Base-by-base conservation (phyloP, 345 rosid genomes). In the Chamaenerion angustifolium region DNA sequence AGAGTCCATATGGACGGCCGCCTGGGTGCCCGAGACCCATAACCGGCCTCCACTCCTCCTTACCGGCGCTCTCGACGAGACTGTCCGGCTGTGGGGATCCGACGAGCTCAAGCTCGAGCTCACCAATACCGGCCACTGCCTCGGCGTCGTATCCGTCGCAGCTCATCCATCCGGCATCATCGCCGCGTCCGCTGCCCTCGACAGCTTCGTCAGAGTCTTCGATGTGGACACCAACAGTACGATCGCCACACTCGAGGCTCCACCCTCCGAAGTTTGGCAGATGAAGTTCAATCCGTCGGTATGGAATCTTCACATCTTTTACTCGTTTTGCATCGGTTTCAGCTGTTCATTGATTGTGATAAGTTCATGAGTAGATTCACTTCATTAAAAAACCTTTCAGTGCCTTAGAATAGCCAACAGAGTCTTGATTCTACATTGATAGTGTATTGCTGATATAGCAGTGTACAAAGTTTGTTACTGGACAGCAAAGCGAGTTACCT, bases 241-340 rank as follows among this genome's bases (percentile, higher is more conserved):
- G 37, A 85, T 92, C 54, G 95, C 96, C 42, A 72, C 83, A 45
- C 79, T 92, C 49, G 96, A 92, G 62, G 96, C 93, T 58, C 95
- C 96, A 10, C 96, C 99, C 9, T 84, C 96, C 12, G 96, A 92
- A 70, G 90, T 87, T 50, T 88, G 96, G 96, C 94, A 92, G 58
- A 75, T 92, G 99, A 81, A 77, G 68, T 92, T 92, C 62, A 75
- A 88, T 59, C 88, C 99, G 49, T 79, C 71, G 99, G 99, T 88
- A 31, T 4, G 42, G 11, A 31, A 8, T 4, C 4, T 42, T 25
- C 16, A 19, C 15, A 4, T 25, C 52, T 7, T 12, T 12, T 10
- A 11, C 6, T 49, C 7, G 10, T 11, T 23, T 31, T 31, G 8
- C 10, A 7, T 31, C 37, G 37, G 37, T 31, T 31, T 31, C 10